phyloP scores from a whole-genome alignment of 78 protist genomes.

The Dictyostelium citrinum region DNA sequence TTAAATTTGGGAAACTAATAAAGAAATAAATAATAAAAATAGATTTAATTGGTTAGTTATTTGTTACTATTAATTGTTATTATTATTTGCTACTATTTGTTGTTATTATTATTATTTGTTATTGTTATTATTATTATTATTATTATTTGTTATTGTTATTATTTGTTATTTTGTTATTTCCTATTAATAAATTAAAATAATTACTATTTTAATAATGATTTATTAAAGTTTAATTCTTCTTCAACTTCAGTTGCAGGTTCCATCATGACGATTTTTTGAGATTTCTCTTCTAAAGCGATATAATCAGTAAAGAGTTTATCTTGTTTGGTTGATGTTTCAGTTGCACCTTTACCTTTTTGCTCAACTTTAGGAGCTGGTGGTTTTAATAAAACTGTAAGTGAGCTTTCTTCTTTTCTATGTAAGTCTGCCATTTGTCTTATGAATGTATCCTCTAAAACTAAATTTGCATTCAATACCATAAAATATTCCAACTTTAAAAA shows the following conservation, averaged over 20 bases:
- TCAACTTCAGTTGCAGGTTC: conserved; percentile 85
- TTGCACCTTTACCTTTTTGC: conserved; percentile 2
- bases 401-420: conserved; percentile 78
- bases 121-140: no score
- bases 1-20: conserved; percentile 65
- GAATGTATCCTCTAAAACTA: conserved; percentile 79
- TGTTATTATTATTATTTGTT: no score
- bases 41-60: no score
- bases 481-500: conserved; percentile 54
- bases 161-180: no score
- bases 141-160: not conserved
- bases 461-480: conserved; percentile 81
- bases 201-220: conserved; percentile 64
- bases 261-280: conserved; percentile 43
- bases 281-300: conserved; percentile 62
- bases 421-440: conserved; percentile 81
- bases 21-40: no score
- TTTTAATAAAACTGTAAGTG: conserved; percentile 80
- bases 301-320: conserved; percentile 39
- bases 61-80: no score
- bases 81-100: no score
- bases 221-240: conserved; percentile 11
- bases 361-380: conserved; percentile 35
- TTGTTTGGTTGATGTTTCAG: not conserved
- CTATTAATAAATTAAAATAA: not conserved